Conservation (phyloP, 1,284 basidiomycete species). For the Neolentinus lepideus region DNA sequence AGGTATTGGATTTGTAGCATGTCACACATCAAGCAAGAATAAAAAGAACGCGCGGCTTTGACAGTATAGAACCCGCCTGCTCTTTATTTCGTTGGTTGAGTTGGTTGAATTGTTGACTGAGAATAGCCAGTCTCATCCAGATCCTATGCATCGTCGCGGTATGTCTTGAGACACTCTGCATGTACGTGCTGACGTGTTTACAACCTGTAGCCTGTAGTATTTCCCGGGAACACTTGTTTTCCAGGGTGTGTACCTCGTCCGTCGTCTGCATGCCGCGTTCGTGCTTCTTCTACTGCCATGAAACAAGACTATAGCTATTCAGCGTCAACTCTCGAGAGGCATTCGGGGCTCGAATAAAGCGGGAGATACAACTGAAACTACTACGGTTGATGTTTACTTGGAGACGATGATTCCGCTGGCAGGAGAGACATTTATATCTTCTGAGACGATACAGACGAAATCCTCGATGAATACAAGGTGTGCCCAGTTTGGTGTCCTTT, state of each 20-base stretch:
- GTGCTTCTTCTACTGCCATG: background rate
- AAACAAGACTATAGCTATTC: background rate
- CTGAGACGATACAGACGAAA: too few species aligned
- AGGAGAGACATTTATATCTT: too few species aligned
- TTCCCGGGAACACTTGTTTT: background rate
- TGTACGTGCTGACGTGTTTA: too few species aligned
- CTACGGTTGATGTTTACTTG: constrained; percentile 23
- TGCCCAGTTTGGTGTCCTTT: too few species aligned
- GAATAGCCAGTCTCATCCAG: background rate
- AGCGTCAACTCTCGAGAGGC: background rate
- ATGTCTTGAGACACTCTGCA: too few species aligned
- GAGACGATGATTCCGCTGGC: too few species aligned
- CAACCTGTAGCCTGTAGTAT: background rate
- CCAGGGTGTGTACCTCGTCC: background rate
- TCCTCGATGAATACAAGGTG: too few species aligned
- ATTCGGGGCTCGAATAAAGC: background rate
- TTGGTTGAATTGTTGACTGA: too few species aligned
- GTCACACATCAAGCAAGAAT: background rate
- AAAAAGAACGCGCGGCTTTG: too few species aligned
- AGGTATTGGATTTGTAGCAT: background rate
- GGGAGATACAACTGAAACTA: background rate
- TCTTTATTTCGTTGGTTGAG: too few species aligned
- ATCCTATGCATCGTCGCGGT: background rate
- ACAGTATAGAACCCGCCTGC: too few species aligned
- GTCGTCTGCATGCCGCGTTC: background rate